Conservation (phyloP, 345 rosid genomes). For the Arabidopsis arenosa region DNA sequence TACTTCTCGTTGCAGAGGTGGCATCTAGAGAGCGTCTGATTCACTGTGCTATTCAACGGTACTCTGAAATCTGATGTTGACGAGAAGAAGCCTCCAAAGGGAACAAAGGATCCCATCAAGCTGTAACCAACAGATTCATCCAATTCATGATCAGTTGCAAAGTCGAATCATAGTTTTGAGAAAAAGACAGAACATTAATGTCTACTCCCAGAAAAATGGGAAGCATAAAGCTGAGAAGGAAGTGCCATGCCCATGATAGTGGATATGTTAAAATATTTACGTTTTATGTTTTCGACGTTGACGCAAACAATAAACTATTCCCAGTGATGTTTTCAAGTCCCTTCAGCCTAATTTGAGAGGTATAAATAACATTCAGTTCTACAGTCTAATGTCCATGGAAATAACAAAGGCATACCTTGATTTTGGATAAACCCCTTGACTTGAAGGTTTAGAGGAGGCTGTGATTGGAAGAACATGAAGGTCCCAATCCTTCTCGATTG, state of each 20-base stretch:
- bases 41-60: constrained; percentile 42
- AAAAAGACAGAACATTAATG: constrained; percentile 20
- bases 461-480: constrained; percentile 64
- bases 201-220: constrained; percentile 20
- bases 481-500: constrained; percentile 65
- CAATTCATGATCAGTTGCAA: neutral
- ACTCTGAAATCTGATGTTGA: constrained; percentile 51
- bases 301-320: constrained; percentile 36
- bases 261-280: constrained; percentile 31
- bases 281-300: constrained; percentile 28
- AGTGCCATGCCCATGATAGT: neutral
- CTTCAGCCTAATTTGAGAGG: neutral
- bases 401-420: constrained; percentile 53
- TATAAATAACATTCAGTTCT: neutral
- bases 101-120: constrained; percentile 79
- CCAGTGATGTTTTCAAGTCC: constrained; percentile 13
- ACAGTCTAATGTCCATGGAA: neutral
- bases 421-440: constrained; percentile 49
- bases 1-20: constrained; percentile 63
- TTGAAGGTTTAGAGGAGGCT: constrained; percentile 47
- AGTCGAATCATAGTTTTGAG: constrained; percentile 1
- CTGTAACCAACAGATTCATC: constrained; percentile 56
- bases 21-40: constrained; percentile 49
- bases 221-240: constrained; percentile 13
- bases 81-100: constrained; percentile 75